A percentile compares a stretch with the other conserved stretches of the same genome.
Conservation (phyloP, 805 yeast species). For the Ogataea glucozyma region DNA sequence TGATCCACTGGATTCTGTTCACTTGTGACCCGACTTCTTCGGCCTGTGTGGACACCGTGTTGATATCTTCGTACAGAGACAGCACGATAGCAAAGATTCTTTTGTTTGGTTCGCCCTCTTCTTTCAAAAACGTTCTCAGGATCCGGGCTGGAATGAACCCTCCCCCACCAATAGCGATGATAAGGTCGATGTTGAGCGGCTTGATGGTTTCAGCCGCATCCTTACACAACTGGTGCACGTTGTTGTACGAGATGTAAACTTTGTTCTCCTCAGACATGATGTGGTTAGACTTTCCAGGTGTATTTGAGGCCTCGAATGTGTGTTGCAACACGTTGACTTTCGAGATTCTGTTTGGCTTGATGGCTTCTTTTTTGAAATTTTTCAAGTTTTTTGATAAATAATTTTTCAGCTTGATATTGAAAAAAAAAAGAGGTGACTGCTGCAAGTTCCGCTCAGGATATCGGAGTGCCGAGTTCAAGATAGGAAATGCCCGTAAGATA, state of each 20-base stretch:
- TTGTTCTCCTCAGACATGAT: conserved; percentile 35
- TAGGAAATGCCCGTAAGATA: no score
- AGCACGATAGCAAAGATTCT: conserved; percentile 94
- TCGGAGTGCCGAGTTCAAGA: conserved; percentile 1
- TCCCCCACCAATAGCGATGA: conserved; percentile 87
- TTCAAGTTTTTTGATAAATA: no score
- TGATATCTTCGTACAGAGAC: conserved; percentile 84
- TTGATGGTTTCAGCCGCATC: conserved; percentile 59
- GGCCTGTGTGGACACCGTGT: conserved; percentile 54
- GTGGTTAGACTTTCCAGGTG: no score
- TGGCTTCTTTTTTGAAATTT: neutral
- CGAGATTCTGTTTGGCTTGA: neutral
- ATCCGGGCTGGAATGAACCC: conserved; percentile 98
- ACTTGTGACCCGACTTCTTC: conserved; percentile 68
- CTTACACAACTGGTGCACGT: conserved; percentile 61
- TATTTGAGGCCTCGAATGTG: neutral
- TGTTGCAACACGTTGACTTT: neutral
- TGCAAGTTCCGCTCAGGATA: no score
- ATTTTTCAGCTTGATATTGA: no score
- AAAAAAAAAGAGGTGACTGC: neutral
- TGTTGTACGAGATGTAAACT: conserved; percentile 77
- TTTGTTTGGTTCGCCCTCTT: conserved; percentile 82
- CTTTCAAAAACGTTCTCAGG: conserved; percentile 87
- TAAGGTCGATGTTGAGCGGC: conserved; percentile 78
- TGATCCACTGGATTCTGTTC: conserved; percentile 82